A percentile compares a stretch with the other conserved stretches of the same genome.
These are phyloP conservation scores for Geotrichum carabidarum DNA, from an alignment of 1,139 yeast genomes.

Conservation along the genomic window DNA sequence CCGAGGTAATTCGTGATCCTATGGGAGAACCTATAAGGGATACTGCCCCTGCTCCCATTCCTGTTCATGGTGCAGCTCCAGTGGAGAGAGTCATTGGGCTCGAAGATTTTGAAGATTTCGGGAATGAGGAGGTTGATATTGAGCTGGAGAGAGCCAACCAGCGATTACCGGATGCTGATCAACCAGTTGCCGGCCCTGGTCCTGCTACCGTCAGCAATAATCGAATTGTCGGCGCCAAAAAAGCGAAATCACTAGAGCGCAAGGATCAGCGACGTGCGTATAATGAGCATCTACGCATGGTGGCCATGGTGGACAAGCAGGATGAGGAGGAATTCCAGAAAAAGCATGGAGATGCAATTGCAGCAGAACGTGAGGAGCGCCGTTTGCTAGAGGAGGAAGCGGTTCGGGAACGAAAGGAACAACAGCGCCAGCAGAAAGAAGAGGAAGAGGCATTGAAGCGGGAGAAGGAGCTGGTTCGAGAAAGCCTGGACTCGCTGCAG, in stretches of 20 bases:
- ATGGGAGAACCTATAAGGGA: neutral
- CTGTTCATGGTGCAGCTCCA: neutral
- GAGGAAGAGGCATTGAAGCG: conserved; percentile 9
- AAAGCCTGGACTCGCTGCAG: conserved; percentile 11
- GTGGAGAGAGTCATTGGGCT: conserved; percentile 14
- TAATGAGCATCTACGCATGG: conserved; percentile 19
- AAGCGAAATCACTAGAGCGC: conserved; percentile 21
- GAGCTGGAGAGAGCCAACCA: conserved; percentile 20
- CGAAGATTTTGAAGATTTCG: conserved; percentile 20
- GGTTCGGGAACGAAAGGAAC: conserved; percentile 15
- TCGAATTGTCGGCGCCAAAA: conserved; percentile 21
- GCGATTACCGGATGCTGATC: conserved; percentile 10
- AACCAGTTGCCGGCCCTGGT: conserved; percentile 5
- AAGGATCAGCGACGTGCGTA: conserved; percentile 22
- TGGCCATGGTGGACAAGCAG: conserved; percentile 15
- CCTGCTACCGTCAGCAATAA: conserved; percentile 5
- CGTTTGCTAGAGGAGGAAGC: conserved; percentile 16
- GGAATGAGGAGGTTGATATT: conserved; percentile 13
- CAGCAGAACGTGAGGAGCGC: conserved; percentile 16
- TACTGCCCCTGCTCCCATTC: neutral
- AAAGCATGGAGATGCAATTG: conserved; percentile 17
- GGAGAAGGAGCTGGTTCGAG: conserved; percentile 11
- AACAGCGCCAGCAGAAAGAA: conserved; percentile 15
- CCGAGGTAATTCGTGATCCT: neutral
- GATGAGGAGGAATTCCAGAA: conserved; percentile 20